Conservation (phyloP, 345 rosid genomes). For the Acer yangbiense region DNA sequence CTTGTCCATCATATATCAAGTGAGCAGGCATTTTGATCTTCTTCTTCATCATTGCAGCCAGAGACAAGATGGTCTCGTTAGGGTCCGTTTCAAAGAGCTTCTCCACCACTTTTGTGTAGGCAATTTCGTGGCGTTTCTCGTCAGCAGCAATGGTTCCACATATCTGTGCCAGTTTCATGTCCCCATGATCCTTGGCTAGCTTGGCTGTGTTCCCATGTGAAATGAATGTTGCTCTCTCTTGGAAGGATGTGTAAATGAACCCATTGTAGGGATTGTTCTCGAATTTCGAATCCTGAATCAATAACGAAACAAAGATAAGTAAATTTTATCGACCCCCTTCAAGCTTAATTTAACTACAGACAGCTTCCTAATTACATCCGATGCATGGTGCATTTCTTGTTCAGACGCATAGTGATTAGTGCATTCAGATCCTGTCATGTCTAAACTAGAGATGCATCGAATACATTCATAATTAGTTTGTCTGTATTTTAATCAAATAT, state of each 20-base stretch:
- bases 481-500: too few species aligned
- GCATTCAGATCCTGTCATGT: too few species aligned
- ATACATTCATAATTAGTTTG: too few species aligned
- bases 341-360: too few species aligned
- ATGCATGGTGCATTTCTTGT: too few species aligned
- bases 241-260: slow-evolving; percentile 43
- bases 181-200: slow-evolving; percentile 44
- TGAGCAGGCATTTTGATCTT: slow-evolving; percentile 49
- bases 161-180: slow-evolving; percentile 36
- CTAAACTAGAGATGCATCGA: too few species aligned
- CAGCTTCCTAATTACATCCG: too few species aligned
- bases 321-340: too few species aligned
- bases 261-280: slow-evolving; percentile 47
- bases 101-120: slow-evolving; percentile 39
- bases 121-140: slow-evolving; percentile 43
- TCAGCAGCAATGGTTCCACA: slow-evolving; percentile 41
- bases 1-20: slow-evolving; percentile 38
- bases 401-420: too few species aligned
- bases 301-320: too few species aligned
- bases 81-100: slow-evolving; percentile 43
- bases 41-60: slow-evolving; percentile 45
- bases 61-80: slow-evolving; percentile 28
- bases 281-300: slow-evolving; percentile 29
- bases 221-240: slow-evolving; percentile 46
- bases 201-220: slow-evolving; percentile 48